Evolutionary conservation across 495 filamentous ascomycete genomes (phyloP).

Genomic region (Lepidopterella palustris): DNA sequence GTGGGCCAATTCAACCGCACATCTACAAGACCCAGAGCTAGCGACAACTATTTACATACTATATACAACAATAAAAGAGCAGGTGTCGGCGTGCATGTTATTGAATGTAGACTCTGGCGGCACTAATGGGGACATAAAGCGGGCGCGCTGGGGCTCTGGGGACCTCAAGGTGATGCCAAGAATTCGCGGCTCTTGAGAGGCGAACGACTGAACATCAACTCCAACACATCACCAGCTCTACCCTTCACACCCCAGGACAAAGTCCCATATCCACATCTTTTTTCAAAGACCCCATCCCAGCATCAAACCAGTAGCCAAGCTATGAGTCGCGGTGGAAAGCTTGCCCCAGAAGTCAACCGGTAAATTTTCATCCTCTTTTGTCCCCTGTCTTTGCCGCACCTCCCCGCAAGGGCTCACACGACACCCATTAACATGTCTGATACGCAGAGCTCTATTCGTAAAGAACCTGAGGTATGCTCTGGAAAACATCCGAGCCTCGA

Average conservation of each 20-base stretch:
- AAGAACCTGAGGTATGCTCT: slow-evolving; percentile 83
- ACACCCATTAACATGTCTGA: slow-evolving; percentile 28
- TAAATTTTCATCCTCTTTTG: slow-evolving; percentile 42
- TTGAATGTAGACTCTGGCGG: no score
- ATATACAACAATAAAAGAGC: no score
- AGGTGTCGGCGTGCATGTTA: no score
- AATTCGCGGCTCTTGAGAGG: no score
- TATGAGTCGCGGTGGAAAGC: slow-evolving; percentile 79
- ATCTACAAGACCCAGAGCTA: no score
- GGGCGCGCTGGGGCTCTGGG: no score
- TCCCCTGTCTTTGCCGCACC: slow-evolving; percentile 14
- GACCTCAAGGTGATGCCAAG: no score
- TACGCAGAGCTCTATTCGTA: slow-evolving; percentile 83
- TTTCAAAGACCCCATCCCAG: not conserved
- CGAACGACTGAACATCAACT: no score
- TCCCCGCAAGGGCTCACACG: slow-evolving; percentile 7
- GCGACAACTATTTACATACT: no score
- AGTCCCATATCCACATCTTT: not conserved
- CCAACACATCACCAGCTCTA: no score
- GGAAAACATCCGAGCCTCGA: not conserved
- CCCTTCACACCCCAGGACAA: not conserved
- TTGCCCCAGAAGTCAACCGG: slow-evolving; percentile 95
- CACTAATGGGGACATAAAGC: no score
- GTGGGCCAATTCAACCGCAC: no score
- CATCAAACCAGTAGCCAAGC: slow-evolving; percentile 41